Conservation (phyloP, 176 grass and related monocot genomes). For the Juncus effusus region DNA sequence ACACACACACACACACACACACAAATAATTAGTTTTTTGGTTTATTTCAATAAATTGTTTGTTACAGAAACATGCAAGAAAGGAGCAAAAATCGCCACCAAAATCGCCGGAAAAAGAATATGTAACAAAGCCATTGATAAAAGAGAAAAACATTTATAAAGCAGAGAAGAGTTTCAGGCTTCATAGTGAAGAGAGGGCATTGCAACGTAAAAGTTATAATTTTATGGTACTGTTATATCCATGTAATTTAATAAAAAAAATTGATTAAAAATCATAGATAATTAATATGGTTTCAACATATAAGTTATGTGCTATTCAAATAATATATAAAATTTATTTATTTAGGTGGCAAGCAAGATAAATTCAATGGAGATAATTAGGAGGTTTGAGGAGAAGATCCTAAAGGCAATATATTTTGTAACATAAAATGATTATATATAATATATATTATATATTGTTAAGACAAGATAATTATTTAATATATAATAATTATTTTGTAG, state of each 20-base stretch:
- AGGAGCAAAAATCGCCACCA: constrained; percentile 16
- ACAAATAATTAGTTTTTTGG: too few relatives aligned
- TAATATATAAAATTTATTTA: constrained; percentile 18
- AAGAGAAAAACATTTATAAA: constrained; percentile 12
- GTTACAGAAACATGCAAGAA: constrained; percentile 24
- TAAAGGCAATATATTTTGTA: constrained; percentile 33
- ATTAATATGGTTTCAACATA: background rate
- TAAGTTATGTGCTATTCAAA: background rate
- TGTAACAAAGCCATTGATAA: background rate
- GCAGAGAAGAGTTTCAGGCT: constrained; percentile 39
- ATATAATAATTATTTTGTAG: constrained; percentile 24
- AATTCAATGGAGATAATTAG: constrained; percentile 72
- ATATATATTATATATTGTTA: background rate
- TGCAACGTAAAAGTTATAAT: constrained; percentile 62
- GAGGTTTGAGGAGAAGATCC: constrained; percentile 79
- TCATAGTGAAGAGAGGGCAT: constrained; percentile 78
- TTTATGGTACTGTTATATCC: constrained; percentile 40
- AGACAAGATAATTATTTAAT: background rate
- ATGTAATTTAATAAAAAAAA: background rate
- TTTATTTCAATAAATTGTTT: background rate
- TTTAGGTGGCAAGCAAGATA: constrained; percentile 81
- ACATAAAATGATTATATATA: background rate
- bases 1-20: background rate
- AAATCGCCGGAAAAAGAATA: background rate
- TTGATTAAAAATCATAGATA: background rate